Conservation (phyloP, 1,284 basidiomycete species). For the Tilletia horrida region DNA sequence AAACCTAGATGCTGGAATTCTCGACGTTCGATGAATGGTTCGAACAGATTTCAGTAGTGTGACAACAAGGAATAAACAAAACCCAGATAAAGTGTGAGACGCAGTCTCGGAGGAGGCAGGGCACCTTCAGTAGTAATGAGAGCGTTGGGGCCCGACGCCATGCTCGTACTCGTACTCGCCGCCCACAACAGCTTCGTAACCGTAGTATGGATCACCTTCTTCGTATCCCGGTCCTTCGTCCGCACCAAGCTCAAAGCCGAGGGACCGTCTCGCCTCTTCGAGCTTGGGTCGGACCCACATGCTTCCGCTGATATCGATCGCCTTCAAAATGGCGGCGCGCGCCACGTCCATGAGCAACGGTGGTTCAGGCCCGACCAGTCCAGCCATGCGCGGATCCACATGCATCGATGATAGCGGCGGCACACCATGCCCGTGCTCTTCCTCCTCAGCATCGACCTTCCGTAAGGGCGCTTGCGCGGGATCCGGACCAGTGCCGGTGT, state of each 20-base stretch:
- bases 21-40: too few relatives aligned
- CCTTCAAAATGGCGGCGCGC: conserved; percentile 19
- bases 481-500: conserved; percentile 3
- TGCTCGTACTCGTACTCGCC: too few relatives aligned
- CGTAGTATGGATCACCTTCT: background rate
- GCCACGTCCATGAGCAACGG: conserved; percentile 12
- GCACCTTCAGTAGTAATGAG: too few relatives aligned
- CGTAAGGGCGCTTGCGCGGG: conserved; percentile 2
- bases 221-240: background rate
- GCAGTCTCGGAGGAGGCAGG: too few relatives aligned
- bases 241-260: background rate
- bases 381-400: too few relatives aligned
- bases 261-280: conserved; percentile 35
- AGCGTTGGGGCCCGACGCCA: too few relatives aligned
- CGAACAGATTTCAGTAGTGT: too few relatives aligned
- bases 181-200: background rate
- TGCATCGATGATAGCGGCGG: background rate
- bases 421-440: background rate
- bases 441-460: conserved; percentile 10
- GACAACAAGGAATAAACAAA: too few relatives aligned
- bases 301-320: conserved; percentile 44
- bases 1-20: too few relatives aligned
- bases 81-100: too few relatives aligned
- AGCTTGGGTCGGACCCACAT: conserved; percentile 49
- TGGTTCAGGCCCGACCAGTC: background rate